Conservation (phyloP, 805 yeast genomes). For the Wilhelminamyces savonicus region DNA sequence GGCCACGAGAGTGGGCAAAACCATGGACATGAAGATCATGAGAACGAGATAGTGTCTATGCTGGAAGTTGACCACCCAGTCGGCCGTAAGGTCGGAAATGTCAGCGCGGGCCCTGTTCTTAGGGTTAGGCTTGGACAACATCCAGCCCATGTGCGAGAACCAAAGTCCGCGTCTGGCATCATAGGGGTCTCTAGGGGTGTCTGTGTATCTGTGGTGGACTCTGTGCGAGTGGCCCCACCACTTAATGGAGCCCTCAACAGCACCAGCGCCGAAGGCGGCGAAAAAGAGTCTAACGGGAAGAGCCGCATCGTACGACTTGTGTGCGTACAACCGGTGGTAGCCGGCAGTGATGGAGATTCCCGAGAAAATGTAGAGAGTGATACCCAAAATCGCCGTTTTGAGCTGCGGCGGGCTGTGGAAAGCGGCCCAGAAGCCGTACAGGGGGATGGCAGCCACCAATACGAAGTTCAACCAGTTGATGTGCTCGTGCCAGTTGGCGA, state of each 20-base stretch:
- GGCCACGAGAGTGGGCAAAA: slow-evolving; percentile 50
- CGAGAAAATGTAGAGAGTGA: slow-evolving; percentile 48
- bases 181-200: slow-evolving; percentile 77
- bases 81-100: slow-evolving; percentile 68
- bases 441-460: slow-evolving; percentile 58
- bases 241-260: slow-evolving; percentile 79
- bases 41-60: slow-evolving; percentile 68
- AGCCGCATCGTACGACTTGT: slow-evolving; percentile 62
- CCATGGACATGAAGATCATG: slow-evolving; percentile 54
- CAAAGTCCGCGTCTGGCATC: slow-evolving; percentile 81
- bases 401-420: slow-evolving; percentile 41
- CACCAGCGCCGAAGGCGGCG: slow-evolving; percentile 77
- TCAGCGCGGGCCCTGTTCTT: slow-evolving; percentile 77
- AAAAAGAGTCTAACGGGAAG: slow-evolving; percentile 55
- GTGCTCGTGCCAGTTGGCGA: slow-evolving; percentile 64
- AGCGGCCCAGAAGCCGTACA: slow-evolving; percentile 44
- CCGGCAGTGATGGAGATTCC: slow-evolving; percentile 83
- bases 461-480: slow-evolving; percentile 73
- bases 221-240: slow-evolving; percentile 90
- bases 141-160: slow-evolving; percentile 85
- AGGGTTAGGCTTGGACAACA: slow-evolving; percentile 75
- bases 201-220: slow-evolving; percentile 83
- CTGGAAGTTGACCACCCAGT: slow-evolving; percentile 75
- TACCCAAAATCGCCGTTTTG: slow-evolving; percentile 48
- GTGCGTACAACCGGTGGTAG: slow-evolving; percentile 76